Conservation (phyloP, 2,329 filamentous ascomycete genomes). For the Aureobasidium sp. region DNA sequence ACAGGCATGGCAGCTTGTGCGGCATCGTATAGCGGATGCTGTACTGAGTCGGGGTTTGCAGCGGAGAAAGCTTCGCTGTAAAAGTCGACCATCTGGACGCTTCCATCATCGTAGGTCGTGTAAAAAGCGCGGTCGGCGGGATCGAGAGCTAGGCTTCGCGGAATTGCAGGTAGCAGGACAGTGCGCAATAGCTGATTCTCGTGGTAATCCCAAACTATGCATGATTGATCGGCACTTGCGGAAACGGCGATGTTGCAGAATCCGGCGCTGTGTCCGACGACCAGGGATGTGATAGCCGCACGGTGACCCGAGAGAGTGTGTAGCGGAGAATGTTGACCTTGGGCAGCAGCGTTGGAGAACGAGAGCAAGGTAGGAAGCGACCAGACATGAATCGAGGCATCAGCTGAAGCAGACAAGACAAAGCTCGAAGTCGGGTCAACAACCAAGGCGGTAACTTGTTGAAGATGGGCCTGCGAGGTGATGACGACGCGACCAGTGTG, state of each 20-base stretch:
- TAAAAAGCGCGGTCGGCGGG: conserved; percentile 77
- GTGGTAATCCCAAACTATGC: conserved; percentile 87
- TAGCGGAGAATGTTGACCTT: conserved; percentile 57
- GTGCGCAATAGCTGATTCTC: conserved; percentile 70
- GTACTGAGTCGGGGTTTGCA: conserved; percentile 27
- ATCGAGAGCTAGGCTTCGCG: conserved; percentile 67
- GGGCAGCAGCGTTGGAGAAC: conserved; percentile 42
- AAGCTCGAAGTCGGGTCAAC: conserved; percentile 62
- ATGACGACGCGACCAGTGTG: conserved; percentile 68
- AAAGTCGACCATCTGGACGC: conserved; percentile 71
- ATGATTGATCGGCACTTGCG: conserved; percentile 75
- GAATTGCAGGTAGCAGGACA: conserved; percentile 65
- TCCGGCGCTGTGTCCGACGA: conserved; percentile 58
- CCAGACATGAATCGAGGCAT: conserved; percentile 92
- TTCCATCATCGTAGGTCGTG: conserved; percentile 70
- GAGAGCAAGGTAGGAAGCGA: conserved; percentile 66
- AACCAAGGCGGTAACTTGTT: conserved; percentile 67
- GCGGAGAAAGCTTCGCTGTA: conserved; percentile 35
- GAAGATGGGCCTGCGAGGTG: conserved; percentile 69
- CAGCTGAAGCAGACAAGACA: conserved; percentile 68
- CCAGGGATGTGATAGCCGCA: conserved; percentile 58
- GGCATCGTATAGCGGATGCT: conserved; percentile 40
- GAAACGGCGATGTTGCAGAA: conserved; percentile 78
- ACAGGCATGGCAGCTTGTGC: conserved; percentile 46
- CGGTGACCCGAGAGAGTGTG: conserved; percentile 71